Evolutionary conservation across 2,329 filamentous ascomycete species (phyloP).

Genomic region (Fusarium tjaetaba): DNA sequence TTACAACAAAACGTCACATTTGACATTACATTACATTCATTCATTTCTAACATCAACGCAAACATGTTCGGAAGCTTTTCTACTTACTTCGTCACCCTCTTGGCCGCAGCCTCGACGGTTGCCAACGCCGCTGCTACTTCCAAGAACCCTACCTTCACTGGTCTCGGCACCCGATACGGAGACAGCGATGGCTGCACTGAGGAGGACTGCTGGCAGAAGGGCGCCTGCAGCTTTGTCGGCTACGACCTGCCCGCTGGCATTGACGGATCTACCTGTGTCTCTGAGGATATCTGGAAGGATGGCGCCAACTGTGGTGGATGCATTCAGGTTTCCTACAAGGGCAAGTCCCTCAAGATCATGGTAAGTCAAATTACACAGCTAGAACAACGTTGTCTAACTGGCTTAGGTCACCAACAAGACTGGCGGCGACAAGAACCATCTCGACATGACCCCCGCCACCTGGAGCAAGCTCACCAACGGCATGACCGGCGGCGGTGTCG

Average conservation of each 20-base stretch:
- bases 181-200: constrained; percentile 6
- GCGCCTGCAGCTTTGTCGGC: constrained; percentile 16
- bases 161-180: constrained; percentile 11
- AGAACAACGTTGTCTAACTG: not conserved
- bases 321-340: constrained; percentile 2
- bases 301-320: constrained; percentile 17
- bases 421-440: constrained; percentile 15
- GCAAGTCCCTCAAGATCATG: constrained; percentile 14
- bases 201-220: constrained; percentile 14
- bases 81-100: constrained; percentile 1
- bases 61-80: constrained; percentile 1
- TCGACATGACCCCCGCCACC: constrained; percentile 20
- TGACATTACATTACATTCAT: not conserved
- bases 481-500: constrained; percentile 4
- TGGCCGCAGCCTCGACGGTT: constrained; percentile 14
- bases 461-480: constrained; percentile 17
- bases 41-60: not conserved
- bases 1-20: not conserved
- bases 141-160: not conserved
- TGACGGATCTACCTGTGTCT: constrained; percentile 9
- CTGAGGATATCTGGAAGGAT: constrained; percentile 14
- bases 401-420: constrained; percentile 10
- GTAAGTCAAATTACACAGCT: not conserved
- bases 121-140: not conserved
- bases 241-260: constrained; percentile 10